Evolutionary conservation across 2,329 filamentous ascomycete genomes (phyloP), one percentile per base, ranked within the genome.

Genomic region (Colletotrichum abscissum): DNA sequence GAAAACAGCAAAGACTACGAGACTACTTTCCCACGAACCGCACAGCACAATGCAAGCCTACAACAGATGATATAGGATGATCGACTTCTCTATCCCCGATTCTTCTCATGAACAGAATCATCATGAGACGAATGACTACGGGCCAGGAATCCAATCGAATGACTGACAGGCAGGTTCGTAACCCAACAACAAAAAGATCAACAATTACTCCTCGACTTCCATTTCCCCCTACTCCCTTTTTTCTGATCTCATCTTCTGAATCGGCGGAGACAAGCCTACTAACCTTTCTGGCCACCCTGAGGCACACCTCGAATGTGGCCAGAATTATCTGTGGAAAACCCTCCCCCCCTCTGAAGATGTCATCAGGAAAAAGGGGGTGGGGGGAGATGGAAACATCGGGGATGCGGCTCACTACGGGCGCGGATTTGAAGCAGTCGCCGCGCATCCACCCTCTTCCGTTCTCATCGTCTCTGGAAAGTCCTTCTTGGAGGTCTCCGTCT

Each of bases 401-500:
- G 83, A 86, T 87, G 89, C 86, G 90, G 90, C 89, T 95, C 93
- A 95, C 93, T 95, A 94, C 93, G 93, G 93, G 93, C 92, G 93
- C 93, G 78, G 88, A 94, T 85, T 92, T 83, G 84, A 87, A 82
- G 81, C 83, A 82, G 81, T 70, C 74, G 76, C 60, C 76, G 75
- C 76, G 70, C 83, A 89, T 91, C 88, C 87, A 91, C 86, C 90
- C 88, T 82, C 33, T 75, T 59, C 16, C 7, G 42, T 49, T 49
- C 38, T 42, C 12, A 3, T 42, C 38, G 38, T 16, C 38, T 19
- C 14, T 42, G 38, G 5, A 19, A 19, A 42, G 14, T 16, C 38
- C 38, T 19, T 42, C 33, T 42, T 16, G 38, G 12, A 42, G 38
- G 19, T 42, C 16, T 42, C 42, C 19, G n/a, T 49, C 16, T 8